Percentiles rank a stretch among this genome's conserved stretches.
Conservation (phyloP, 2,329 filamentous ascomycete species). For the Penicillium sp. region DNA sequence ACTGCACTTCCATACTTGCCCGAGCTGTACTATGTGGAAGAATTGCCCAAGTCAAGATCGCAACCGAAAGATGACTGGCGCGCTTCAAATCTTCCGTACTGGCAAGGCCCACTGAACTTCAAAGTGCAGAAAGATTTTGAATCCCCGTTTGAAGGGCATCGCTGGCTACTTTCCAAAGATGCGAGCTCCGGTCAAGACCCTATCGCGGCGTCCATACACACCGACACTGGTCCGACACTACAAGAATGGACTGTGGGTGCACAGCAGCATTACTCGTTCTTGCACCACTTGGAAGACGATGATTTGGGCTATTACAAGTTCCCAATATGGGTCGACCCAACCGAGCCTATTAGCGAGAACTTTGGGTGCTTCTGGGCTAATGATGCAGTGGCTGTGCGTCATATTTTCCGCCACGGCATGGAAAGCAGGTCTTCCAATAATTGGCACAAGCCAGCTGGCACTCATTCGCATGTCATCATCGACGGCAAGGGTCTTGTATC, state of each 20-base stretch:
- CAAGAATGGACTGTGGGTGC: constrained; percentile 53
- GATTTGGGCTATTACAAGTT: constrained; percentile 52
- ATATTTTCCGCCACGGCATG: constrained; percentile 44
- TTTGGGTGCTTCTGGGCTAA: constrained; percentile 56
- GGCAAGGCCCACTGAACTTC: constrained; percentile 35
- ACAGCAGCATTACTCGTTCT: constrained; percentile 46
- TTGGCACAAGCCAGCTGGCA: constrained; percentile 37
- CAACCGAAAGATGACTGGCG: constrained; percentile 32
- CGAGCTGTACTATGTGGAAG: constrained; percentile 36
- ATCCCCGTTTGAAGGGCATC: constrained; percentile 42
- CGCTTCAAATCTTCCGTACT: constrained; percentile 34
- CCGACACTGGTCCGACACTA: constrained; percentile 45
- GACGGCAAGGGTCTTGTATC: constrained; percentile 56
- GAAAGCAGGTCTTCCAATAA: constrained; percentile 37
- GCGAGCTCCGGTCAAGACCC: constrained; percentile 45
- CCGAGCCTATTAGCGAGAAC: constrained; percentile 54
- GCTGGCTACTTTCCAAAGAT: constrained; percentile 50
- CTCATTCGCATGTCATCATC: constrained; percentile 43
- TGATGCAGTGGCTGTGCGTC: constrained; percentile 50
- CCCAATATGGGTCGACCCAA: constrained; percentile 48
- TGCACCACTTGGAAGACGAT: constrained; percentile 53
- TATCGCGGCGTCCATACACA: constrained; percentile 51
- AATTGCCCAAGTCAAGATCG: constrained; percentile 17
- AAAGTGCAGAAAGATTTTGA: constrained; percentile 28
- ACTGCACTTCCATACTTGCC: constrained; percentile 56